A percentile compares a stretch with the other conserved stretches of the same genome.
These are phyloP conservation scores for Scleroderma bovista DNA, from an alignment of 768 basidiomycete genomes.

Conservation along the genomic window DNA sequence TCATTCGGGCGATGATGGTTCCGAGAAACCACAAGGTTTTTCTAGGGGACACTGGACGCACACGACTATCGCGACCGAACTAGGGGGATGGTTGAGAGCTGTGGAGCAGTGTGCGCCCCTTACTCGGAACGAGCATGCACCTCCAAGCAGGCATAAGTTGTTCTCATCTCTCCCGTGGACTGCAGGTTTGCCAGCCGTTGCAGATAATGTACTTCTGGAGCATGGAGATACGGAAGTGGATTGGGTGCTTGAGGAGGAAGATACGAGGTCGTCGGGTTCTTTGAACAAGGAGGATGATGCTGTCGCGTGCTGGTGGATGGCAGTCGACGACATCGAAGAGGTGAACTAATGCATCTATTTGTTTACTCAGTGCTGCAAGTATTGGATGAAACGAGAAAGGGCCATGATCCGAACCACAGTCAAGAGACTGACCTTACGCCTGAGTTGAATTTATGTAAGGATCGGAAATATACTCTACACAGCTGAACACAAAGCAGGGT, in stretches of 20 bases:
- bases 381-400: too few relatives aligned
- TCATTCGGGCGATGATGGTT: constrained; percentile 1
- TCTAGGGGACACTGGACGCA: constrained; percentile 45
- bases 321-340: constrained; percentile 56
- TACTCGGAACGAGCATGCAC: constrained; percentile 4
- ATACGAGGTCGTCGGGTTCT: constrained; percentile 10
- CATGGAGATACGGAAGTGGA: constrained; percentile 24
- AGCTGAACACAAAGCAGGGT: too few relatives aligned
- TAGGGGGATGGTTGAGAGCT: constrained; percentile 56
- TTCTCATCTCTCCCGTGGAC: constrained; percentile 53
- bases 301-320: constrained; percentile 45
- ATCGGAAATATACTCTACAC: too few relatives aligned
- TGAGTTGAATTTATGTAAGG: too few relatives aligned
- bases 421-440: too few relatives aligned
- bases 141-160: constrained; percentile 33
- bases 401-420: too few relatives aligned
- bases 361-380: too few relatives aligned
- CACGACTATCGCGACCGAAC: constrained; percentile 46
- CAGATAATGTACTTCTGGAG: constrained; percentile 21
- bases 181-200: constrained; percentile 4
- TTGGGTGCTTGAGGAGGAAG: constrained; percentile 23
- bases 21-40: not conserved
- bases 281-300: constrained; percentile 25
- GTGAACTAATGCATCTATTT: constrained; percentile 9
- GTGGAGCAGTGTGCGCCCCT: constrained; percentile 24